Evolutionary conservation across 345 rosid genomes (phyloP).

Genomic region (Mangifera indica): DNA sequence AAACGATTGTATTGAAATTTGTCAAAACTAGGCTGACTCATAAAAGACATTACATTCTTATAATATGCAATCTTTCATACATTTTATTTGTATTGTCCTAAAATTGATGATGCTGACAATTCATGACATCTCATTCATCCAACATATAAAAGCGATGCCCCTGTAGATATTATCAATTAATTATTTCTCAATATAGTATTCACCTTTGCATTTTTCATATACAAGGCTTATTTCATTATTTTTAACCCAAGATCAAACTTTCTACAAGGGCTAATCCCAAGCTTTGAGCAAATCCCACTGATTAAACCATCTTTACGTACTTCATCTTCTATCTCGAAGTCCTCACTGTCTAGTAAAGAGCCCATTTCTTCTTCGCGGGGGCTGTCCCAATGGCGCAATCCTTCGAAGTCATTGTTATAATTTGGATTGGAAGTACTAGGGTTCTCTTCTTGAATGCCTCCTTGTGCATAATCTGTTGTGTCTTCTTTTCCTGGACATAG

Average conservation of each 20-base stretch:
- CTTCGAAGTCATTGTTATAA: not conserved
- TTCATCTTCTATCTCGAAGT: constrained; percentile 7
- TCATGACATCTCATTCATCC: not conserved
- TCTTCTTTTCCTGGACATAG: constrained; percentile 6
- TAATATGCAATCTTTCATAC: too few relatives aligned
- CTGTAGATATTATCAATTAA: not conserved
- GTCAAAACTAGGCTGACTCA: too few relatives aligned
- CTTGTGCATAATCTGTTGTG: not conserved
- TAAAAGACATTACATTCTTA: too few relatives aligned
- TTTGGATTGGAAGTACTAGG: not conserved
- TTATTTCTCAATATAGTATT: not conserved
- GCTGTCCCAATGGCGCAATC: constrained; percentile 26
- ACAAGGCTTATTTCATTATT: too few relatives aligned
- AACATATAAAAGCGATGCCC: not conserved
- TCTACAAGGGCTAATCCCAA: constrained; percentile 23
- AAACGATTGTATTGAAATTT: too few relatives aligned
- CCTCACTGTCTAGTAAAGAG: constrained; percentile 33
- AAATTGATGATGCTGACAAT: too few relatives aligned
- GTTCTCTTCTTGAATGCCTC: not conserved
- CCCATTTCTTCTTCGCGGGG: constrained; percentile 30
- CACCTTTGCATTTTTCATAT: not conserved
- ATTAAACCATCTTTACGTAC: constrained; percentile 21
- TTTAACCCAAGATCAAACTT: not conserved
- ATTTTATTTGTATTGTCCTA: too few relatives aligned
- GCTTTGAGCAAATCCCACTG: constrained; percentile 35